A percentile compares a stretch with the other conserved stretches of the same genome.
phyloP scores from a whole-genome alignment of 805 yeast genomes.

The Kuraishia hungarica region DNA sequence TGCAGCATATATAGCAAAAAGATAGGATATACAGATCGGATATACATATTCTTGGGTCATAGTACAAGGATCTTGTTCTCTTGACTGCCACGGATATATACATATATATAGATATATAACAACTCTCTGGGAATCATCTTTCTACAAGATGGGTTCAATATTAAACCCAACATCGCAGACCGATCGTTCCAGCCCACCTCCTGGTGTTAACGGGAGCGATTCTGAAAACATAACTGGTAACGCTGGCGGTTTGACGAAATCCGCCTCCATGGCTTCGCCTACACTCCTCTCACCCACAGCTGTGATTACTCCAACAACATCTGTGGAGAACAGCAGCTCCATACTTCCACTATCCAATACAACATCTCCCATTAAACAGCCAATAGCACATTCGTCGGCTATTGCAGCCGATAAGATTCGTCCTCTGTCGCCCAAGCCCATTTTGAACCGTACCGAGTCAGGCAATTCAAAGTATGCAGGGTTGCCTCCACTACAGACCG shows the following conservation, averaged over 20 bases:
- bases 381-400: not conserved
- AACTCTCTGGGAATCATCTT: no score
- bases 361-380: not conserved
- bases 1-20: not conserved
- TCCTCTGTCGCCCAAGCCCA: conserved; percentile 1
- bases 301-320: not conserved
- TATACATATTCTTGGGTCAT: no score
- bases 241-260: not conserved
- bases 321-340: not conserved
- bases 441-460: not conserved
- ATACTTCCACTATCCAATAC: not conserved
- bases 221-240: not conserved
- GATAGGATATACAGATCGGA: no score
- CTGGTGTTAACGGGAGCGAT: not conserved
- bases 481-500: not conserved
- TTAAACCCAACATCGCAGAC: not conserved
- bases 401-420: not conserved
- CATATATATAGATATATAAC: no score
- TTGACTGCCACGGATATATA: no score
- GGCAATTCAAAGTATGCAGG: not conserved
- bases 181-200: not conserved
- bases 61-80: no score
- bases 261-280: not conserved
- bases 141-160: not conserved
- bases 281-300: not conserved